Conservation (phyloP, 331 rosid species). For the Quercus lobata region DNA sequence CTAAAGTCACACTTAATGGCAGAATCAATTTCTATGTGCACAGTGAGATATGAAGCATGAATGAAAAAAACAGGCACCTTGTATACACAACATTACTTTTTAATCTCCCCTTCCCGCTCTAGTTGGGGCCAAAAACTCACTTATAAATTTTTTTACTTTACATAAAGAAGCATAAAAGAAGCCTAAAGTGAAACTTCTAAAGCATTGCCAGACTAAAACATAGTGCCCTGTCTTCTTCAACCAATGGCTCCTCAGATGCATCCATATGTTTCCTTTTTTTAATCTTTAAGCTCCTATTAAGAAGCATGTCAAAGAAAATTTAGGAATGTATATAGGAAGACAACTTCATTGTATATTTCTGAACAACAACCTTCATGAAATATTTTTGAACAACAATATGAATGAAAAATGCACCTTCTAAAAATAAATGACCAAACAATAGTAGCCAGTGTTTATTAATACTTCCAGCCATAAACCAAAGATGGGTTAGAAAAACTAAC, state of each 20-base stretch:
- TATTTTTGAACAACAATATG: background rate
- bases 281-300: background rate
- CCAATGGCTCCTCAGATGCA: background rate
- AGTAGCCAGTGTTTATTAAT: background rate
- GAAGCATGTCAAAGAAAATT: background rate
- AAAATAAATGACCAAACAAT: background rate
- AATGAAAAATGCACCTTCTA: background rate
- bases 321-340: background rate
- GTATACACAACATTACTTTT: background rate
- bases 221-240: background rate
- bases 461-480: constrained; percentile 13
- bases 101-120: too few relatives aligned
- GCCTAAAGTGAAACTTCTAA: background rate
- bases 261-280: background rate
- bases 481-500: constrained; percentile 41
- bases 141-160: background rate
- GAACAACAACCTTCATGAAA: background rate
- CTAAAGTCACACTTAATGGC: background rate
- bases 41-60: background rate
- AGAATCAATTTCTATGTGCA: constrained; percentile 10
- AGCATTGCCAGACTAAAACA: background rate
- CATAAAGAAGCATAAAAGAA: background rate
- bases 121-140: too few relatives aligned
- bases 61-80: constrained; percentile 8
- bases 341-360: background rate